phyloP scores from a whole-genome alignment of 192 early-diverging fungal genomes.

The Bifiguratus adelaidae region DNA sequence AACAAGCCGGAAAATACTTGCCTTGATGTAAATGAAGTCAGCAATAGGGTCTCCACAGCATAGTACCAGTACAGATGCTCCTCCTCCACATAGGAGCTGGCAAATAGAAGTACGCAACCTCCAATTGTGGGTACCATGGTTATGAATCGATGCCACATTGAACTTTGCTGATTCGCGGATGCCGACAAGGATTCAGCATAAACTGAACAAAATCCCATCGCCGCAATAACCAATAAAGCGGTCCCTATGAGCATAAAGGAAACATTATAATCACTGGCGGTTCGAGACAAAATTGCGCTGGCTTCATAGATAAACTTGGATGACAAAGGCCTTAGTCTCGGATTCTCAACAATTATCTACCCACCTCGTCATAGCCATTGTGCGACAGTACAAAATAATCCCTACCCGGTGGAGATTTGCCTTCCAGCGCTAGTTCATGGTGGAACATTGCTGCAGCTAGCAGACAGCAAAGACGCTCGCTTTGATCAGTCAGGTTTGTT shows the following conservation, averaged over 20 bases:
- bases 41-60: slow-evolving; percentile 51
- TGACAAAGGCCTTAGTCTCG: background rate
- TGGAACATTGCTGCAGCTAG: background rate
- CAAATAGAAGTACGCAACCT: slow-evolving; percentile 43
- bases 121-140: slow-evolving; percentile 16
- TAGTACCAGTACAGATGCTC: slow-evolving; percentile 71
- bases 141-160: too few relatives aligned
- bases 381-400: too few relatives aligned
- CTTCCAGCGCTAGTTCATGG: slow-evolving; percentile 1
- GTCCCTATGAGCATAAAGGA: slow-evolving; percentile 9
- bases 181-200: too few relatives aligned
- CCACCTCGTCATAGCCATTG: too few relatives aligned
- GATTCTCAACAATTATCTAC: too few relatives aligned
- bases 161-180: too few relatives aligned
- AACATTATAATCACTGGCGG: slow-evolving; percentile 16
- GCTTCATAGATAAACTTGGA: slow-evolving; percentile 14
- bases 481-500: background rate
- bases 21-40: too few relatives aligned
- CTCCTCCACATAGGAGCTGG: slow-evolving; percentile 67
- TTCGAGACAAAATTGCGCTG: slow-evolving; percentile 5
- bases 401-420: too few relatives aligned
- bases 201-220: too few relatives aligned
- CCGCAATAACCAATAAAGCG: too few relatives aligned
- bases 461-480: background rate
- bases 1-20: too few relatives aligned